Base-by-base conservation (phyloP, 2,329 filamentous ascomycete species). In the Coniochaeta pulveracea region DNA sequence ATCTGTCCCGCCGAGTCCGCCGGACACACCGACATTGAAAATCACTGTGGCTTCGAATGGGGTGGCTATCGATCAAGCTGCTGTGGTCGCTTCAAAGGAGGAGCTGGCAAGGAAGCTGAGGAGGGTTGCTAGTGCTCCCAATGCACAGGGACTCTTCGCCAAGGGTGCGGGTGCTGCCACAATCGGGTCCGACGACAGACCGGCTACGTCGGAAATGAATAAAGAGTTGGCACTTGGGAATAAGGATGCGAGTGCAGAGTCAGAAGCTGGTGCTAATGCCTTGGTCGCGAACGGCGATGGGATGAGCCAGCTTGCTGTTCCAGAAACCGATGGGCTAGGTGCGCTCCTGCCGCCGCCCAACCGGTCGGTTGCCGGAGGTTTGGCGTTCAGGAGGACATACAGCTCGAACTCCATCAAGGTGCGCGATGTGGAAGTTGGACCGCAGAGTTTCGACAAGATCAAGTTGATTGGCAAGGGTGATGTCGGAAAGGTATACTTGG, bases 321-420 rank as follows among this genome's bases (percentile, higher is more conserved):
- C 64, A 14, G 58, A 63, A 33, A 52, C 62, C 31, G 71, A 76
- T 48, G 56, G 61, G 14, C 60, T 80, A 11, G 66, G 69, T 34
- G 69, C 73, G 33, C 71, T 86, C 38, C 67, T 85, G 22, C 71
- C 77, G 2, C 77, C 80, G 4, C 73, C 72, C 34, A 74, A 77
- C 47, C 73, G 79, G 43, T 69, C 75, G 12, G 18, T 31, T 21
- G 18, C 18, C 6, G 19, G 18, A 8, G 22, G 22, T n/a, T 67
- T 85, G 31, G 77, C 85, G 14, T 98, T 95, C 61, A 72, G 91
- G 49, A 75, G 91, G 54, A 98, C 91, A 3, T 98, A 98, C 57
- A 96, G 91, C 59, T 95, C 89, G 44, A 98, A 96, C 58, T 96
- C 91, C 25, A 98, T 98, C 67, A 98, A 98, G 61, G 85, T 96